Base-by-base conservation (phyloP, 306 rosid genomes). In the Dryas alaskensis region DNA sequence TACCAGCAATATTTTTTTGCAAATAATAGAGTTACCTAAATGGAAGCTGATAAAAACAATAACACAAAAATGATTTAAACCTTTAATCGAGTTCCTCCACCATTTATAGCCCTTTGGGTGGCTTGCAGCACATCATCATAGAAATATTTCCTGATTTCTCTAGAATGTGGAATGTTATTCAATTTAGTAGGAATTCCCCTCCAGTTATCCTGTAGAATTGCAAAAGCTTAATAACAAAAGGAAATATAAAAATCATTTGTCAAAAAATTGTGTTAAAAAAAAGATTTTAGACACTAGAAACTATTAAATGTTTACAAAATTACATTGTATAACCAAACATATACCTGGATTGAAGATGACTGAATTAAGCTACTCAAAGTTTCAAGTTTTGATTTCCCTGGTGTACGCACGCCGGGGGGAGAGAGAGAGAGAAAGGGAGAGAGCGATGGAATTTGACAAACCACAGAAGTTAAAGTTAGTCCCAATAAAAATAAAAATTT, bases 141-240 rank as follows among this genome's bases (percentile, higher is more conserved):
- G 83, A 94, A 94, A 80, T 94, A 94, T 79, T 86, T 80, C 76
- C 98, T 84, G 71, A 91, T 91, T 73, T 91, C 98, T 83, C 92
- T 86, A 11, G 98, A 94, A 78, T 94, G 98, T 45, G 97, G 96
- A 82, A 91, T 89, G 81, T 94, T 94, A 83, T 89, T 91, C 82
- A 94, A 81, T 80, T 84, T 91, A 69, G 98, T 94, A 73, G 97
- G 98, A 78, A 94, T 84, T 53, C 98, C 97, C 85, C 91, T 94
- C 98, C 98, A 94, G 53, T 70, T 79, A 80, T 89, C 97, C 98
- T 94, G 87, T 67, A 77, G 80, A 77, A 84, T 52, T 67, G 88
- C 86, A 67, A 79, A 62, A 79, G 78, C 43, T 89, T 77, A 78
- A 76, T 76, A 69, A 79, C 37, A 87, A 78, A 61, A 75, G n/a